Base-by-base conservation (phyloP, 106 monocot species). In the Apostasia ramifera region DNA sequence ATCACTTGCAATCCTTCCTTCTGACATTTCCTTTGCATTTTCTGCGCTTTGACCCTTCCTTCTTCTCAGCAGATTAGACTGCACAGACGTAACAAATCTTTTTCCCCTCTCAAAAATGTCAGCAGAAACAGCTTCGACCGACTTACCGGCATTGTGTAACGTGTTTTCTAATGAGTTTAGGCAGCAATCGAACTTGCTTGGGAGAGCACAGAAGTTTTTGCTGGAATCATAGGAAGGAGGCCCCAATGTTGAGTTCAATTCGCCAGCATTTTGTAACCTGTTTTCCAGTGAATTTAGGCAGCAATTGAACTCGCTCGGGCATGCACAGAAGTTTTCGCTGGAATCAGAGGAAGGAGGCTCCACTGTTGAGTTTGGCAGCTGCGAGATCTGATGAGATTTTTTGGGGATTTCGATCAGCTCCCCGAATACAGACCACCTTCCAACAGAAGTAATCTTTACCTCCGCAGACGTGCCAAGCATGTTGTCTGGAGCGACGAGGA, bases 401-500 rank as follows among this genome's bases (percentile, higher is more conserved):
- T 71, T 75, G 2, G 43, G 55, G 49, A 47, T n/a, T 50, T 47
- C 44, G n/a, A 93, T 70, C 9, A 99, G 54, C 70, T 99, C 98
- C 47, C 93, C 98, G 70, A 99, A 90, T 8, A 93, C 86, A 2
- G 98, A 99, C 93, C 98, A 99, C 63, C 98, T 85, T 45, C 90
- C 93, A 6, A 83, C 73, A 10, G 93, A 85, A 52, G 85, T 87
- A 47, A 99, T 90, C 77, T 79, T 93, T 6, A 79, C 93, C 43
- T 90, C 69, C 2, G 61, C 66, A 45, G 83, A 85, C 41, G 85
- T 85, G 10, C 98, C 98, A 46, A 99, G 66, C 74, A 93, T 78
- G 57, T 66, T 84, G 11, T 90, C 90, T 45, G 93, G 87, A 40
- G 85, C 93, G 78, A 86, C 53, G 7, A 98, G 81, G n/a, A 98